Base-by-base conservation (phyloP, 345 rosid species). In the Orychophragmus violaceus region DNA sequence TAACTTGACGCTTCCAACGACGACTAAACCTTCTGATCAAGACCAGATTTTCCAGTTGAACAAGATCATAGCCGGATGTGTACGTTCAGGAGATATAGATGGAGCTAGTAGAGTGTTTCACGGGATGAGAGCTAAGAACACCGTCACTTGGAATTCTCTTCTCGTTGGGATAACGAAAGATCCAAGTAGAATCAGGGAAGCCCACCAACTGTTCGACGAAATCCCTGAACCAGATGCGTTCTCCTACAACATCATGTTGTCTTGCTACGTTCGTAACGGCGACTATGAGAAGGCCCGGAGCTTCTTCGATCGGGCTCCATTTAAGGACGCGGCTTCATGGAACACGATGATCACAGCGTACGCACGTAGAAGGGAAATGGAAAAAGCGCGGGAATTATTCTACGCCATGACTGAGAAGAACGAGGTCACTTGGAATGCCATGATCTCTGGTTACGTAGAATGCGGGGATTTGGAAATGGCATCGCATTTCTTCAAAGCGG, bases 271-370 rank as follows among this genome's bases (percentile, higher is more conserved):
- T 3, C 83, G 71, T 8, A 80, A 61, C 23, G 76, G 71, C 8
- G 56, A 80, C 62, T 50, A 77, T 13, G 83, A 70, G 35, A 62
- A 75, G 0, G 87, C 88, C n/a, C 52, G 49, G 56, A 63, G 66
- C 63, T 83, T 90, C 73, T 90, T 87, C 24, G 65, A 85, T 35
- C 35, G 28, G 27, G 77, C 80, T 33, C 91, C 86, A 25, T 18
- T 51, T n/a, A 87, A 82, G 62, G 89, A 87, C 33, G 25, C 69
- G 0, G 89, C 86, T 18, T 85, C 94, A 1, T 89, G 91, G 91
- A 89, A 87, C 78, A 84, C 91, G 16, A 81, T 89, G 89, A 87
- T 89, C 22, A 72, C 91, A 0, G 89, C 84, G 24, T 82, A 81
- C 9, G 79, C 84, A 7, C 79, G 59, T 45, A 72, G 59, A 39